Percentiles rank a stretch among this genome's conserved stretches.
Conservation (phyloP, 2,329 filamentous ascomycete genomes). For the Blastomyces parvus region DNA sequence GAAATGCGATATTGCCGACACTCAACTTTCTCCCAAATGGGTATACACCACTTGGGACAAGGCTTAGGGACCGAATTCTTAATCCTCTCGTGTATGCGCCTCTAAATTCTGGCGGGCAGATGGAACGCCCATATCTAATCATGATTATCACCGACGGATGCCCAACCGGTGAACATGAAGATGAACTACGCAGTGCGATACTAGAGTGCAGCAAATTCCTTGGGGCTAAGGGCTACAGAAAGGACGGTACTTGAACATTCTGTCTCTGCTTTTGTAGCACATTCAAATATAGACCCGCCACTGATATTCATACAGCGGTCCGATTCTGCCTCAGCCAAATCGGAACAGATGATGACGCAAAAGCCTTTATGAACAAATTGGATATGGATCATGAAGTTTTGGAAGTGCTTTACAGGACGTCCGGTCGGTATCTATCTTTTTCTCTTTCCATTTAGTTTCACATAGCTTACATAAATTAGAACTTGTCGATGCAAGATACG, state of each 20-base stretch:
- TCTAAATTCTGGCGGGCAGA: neutral
- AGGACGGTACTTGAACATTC: neutral
- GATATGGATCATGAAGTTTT: neutral
- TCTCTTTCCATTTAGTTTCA: neutral
- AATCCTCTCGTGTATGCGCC: neutral
- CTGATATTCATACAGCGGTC: neutral
- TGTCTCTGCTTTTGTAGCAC: neutral
- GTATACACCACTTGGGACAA: neutral
- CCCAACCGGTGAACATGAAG: neutral
- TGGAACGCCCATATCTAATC: neutral
- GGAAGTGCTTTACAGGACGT: neutral
- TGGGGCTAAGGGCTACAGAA: neutral
- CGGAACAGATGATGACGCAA: neutral
- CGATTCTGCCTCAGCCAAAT: slow-evolving; percentile 1
- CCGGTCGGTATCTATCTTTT: neutral
- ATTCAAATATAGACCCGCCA: too few species aligned
- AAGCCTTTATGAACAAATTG: neutral
- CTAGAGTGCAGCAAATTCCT: neutral
- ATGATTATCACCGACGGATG: neutral
- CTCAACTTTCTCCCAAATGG: neutral
- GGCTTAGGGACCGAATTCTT: neutral
- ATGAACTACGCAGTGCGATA: neutral
- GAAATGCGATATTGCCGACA: neutral
- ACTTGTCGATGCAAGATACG: neutral
- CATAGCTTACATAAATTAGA: neutral